Conservation (phyloP, 225 moss, liverwort and hornwort genomes). For the Pseudisothecium myosuroides region DNA sequence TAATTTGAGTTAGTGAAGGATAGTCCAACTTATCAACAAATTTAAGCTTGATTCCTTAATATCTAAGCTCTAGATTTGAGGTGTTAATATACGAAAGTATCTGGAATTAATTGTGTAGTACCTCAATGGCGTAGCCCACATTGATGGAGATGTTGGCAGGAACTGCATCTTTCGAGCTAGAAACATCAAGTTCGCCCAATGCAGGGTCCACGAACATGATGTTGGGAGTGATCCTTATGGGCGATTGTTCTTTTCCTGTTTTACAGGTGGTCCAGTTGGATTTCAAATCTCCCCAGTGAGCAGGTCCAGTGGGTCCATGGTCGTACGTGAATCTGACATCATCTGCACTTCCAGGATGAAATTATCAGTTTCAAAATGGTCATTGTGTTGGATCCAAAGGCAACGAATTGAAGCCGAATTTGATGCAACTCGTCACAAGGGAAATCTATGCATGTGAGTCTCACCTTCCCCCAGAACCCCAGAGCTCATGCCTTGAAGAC, state of each 20-base stretch:
- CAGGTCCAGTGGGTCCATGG: constrained; percentile 4
- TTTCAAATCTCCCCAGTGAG: constrained; percentile 21
- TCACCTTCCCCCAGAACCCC: neutral
- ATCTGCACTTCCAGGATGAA: neutral
- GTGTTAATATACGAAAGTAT: no score
- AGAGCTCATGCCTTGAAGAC: neutral
- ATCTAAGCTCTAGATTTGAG: neutral
- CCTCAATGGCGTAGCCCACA: constrained; percentile 10
- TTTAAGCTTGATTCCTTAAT: neutral
- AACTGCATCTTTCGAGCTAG: neutral
- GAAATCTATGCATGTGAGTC: neutral
- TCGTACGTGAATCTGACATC: neutral
- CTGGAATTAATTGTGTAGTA: neutral
- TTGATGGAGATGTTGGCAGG: constrained; percentile 17
- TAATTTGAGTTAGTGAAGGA: no score
- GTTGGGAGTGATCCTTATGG: constrained; percentile 16
- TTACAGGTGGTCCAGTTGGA: constrained; percentile 9
- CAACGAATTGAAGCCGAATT: neutral
- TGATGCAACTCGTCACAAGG: neutral
- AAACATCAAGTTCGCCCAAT: constrained; percentile 4
- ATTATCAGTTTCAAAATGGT: neutral
- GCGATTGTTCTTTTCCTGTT: constrained; percentile 21
- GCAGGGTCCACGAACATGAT: neutral
- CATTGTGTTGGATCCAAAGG: no score
- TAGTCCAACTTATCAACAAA: neutral